Evolutionary conservation across 2,329 filamentous ascomycete genomes (phyloP).

Genomic region (Hirsutella rhossiliensis): DNA sequence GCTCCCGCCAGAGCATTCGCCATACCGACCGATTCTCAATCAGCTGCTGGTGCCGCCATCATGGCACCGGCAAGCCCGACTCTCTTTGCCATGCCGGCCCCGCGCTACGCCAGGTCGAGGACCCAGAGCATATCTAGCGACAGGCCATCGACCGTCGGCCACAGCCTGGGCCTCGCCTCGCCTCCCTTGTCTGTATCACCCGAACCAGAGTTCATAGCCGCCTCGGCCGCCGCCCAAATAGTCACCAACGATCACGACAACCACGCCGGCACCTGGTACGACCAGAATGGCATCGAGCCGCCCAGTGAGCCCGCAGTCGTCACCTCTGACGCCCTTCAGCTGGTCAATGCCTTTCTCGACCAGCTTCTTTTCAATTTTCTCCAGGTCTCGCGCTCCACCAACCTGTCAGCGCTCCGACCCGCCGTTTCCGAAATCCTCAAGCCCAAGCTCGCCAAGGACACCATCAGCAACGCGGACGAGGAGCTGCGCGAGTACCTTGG

Average conservation of each 20-base stretch:
- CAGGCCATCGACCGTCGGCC: conserved; percentile 47
- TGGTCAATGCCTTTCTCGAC: conserved; percentile 89
- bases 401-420: conserved; percentile 61
- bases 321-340: conserved; percentile 56
- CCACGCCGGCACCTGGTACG: conserved; percentile 56
- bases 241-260: conserved; percentile 79
- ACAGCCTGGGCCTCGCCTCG: conserved; percentile 40
- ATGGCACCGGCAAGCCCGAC: conserved; percentile 14
- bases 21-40: neutral
- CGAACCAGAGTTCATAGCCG: conserved; percentile 75
- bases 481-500: conserved; percentile 82
- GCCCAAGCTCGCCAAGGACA: conserved; percentile 75
- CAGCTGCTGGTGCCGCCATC: neutral
- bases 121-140: conserved; percentile 61
- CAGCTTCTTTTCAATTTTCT: conserved; percentile 87
- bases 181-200: conserved; percentile 62
- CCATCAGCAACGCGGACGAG: conserved; percentile 71
- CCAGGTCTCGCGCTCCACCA: conserved; percentile 66
- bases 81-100: conserved; percentile 20
- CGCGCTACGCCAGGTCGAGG: conserved; percentile 30
- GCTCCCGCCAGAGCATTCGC: neutral
- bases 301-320: conserved; percentile 60
- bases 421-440: conserved; percentile 82
- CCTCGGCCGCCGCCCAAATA: conserved; percentile 79
- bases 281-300: conserved; percentile 54